These are phyloP conservation scores for Ensete glaucum DNA, from an alignment of 176 grass and related monocot species.

Conservation along the genomic window DNA sequence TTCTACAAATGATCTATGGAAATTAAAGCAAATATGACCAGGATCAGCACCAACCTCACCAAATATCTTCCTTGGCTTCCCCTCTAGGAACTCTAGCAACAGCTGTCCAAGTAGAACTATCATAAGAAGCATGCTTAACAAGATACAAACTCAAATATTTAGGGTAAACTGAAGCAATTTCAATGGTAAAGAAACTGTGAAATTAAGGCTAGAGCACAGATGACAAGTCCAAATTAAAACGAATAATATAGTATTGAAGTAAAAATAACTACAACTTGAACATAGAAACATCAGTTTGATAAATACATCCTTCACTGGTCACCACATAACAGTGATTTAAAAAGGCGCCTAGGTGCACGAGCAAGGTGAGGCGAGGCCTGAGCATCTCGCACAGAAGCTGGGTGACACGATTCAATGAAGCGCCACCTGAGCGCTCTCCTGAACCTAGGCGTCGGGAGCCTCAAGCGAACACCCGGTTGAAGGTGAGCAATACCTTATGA, in stretches of 20 bases:
- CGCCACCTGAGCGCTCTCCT: fast-evolving
- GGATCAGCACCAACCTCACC: constrained; percentile 6
- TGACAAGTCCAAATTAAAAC: neutral
- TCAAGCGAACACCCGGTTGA: too few relatives aligned
- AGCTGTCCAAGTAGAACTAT: constrained; percentile 9
- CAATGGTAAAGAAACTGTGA: neutral
- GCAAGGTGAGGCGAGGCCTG: too few relatives aligned
- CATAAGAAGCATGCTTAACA: neutral
- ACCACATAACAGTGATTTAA: neutral
- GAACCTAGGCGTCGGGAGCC: too few relatives aligned
- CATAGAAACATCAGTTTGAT: neutral
- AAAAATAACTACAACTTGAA: neutral
- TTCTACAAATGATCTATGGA: neutral
- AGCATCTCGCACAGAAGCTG: too few relatives aligned
- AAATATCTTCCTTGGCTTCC: constrained; percentile 6
- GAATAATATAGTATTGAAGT: too few relatives aligned
- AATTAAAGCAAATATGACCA: neutral
- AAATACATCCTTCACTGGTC: neutral
- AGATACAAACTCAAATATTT: neutral
- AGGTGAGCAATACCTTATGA: too few relatives aligned
- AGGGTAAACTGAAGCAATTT: neutral
- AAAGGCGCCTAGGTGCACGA: neutral
- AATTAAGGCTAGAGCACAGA: neutral
- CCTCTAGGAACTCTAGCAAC: neutral
- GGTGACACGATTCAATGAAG: too few relatives aligned